These are phyloP conservation scores for Cercophora sp. DNA, from an alignment of 495 filamentous ascomycete genomes.

Conservation along the genomic window DNA sequence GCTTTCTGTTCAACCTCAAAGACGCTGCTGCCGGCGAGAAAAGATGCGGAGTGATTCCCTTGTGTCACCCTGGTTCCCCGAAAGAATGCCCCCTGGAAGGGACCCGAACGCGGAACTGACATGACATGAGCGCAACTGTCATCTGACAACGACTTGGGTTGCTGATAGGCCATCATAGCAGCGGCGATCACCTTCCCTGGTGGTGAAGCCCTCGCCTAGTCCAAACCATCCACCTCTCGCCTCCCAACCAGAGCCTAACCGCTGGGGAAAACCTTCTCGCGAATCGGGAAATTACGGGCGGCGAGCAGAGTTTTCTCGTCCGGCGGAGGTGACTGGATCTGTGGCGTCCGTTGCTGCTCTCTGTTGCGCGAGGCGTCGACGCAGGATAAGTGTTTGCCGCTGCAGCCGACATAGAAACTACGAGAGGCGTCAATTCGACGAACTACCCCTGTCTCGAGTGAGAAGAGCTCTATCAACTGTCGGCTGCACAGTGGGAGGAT, in stretches of 20 bases:
- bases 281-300: neutral
- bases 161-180: slow-evolving; percentile 1
- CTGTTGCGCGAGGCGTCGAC: neutral
- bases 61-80: neutral
- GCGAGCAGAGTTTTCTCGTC: slow-evolving; percentile 1
- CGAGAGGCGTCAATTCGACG: neutral
- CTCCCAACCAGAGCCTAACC: slow-evolving; percentile 8
- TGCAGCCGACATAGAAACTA: slow-evolving; percentile 4
- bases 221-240: neutral
- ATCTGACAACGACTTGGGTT: slow-evolving; percentile 1
- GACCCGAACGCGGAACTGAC: neutral
- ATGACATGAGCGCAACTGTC: slow-evolving; percentile 3
- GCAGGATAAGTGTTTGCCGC: slow-evolving; percentile 4
- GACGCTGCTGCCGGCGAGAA: neutral
- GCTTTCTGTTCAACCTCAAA: neutral
- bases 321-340: neutral
- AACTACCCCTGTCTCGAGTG: neutral
- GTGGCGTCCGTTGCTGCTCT: neutral
- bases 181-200: neutral
- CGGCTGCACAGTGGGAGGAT: slow-evolving; percentile 9
- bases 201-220: neutral
- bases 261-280: neutral
- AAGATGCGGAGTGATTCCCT: neutral
- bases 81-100: neutral
- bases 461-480: neutral